phyloP scores from a whole-genome alignment of 2,329 filamentous ascomycete genomes.

The Coniochaeta sp. region DNA sequence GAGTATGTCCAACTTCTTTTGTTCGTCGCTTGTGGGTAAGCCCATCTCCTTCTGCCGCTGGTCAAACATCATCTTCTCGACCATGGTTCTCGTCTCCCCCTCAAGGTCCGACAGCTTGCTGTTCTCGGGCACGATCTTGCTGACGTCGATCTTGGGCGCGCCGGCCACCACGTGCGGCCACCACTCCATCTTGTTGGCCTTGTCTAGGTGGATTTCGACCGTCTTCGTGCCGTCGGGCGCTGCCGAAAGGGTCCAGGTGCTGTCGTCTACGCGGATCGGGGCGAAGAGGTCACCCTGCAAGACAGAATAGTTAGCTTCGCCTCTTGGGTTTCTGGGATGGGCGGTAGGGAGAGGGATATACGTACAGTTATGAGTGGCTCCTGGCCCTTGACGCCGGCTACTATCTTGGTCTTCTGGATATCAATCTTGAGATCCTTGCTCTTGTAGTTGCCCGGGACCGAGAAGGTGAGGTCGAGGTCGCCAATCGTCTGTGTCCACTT shows the following conservation, averaged over 20 bases:
- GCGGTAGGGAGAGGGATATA: conserved; percentile 4
- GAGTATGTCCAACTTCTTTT: conserved; percentile 89
- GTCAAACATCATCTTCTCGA: conserved; percentile 99
- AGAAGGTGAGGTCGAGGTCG: conserved; percentile 74
- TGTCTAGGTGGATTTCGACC: conserved; percentile 77
- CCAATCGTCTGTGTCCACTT: conserved; percentile 93
- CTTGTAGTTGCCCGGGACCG: conserved; percentile 76
- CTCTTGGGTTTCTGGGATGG: too few relatives aligned
- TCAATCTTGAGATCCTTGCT: conserved; percentile 76
- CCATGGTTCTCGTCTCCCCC: conserved; percentile 91
- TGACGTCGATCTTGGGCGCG: conserved; percentile 88
- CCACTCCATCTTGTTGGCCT: conserved; percentile 96
- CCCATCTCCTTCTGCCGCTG: conserved; percentile 95
- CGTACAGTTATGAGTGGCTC: conserved; percentile 72
- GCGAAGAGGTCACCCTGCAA: conserved; percentile 76
- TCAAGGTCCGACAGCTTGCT: conserved; percentile 88
- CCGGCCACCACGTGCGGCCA: conserved; percentile 86
- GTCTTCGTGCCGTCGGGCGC: conserved; percentile 53
- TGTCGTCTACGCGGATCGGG: conserved; percentile 73
- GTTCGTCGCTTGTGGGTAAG: conserved; percentile 82
- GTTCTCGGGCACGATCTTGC: conserved; percentile 90
- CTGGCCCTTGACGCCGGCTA: conserved; percentile 82
- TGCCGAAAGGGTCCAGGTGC: conserved; percentile 83
- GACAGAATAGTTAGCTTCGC: conserved; percentile 4
- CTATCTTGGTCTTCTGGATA: conserved; percentile 70